Base-by-base conservation (phyloP, 495 filamentous ascomycete genomes). In the Copromyces sp. region DNA sequence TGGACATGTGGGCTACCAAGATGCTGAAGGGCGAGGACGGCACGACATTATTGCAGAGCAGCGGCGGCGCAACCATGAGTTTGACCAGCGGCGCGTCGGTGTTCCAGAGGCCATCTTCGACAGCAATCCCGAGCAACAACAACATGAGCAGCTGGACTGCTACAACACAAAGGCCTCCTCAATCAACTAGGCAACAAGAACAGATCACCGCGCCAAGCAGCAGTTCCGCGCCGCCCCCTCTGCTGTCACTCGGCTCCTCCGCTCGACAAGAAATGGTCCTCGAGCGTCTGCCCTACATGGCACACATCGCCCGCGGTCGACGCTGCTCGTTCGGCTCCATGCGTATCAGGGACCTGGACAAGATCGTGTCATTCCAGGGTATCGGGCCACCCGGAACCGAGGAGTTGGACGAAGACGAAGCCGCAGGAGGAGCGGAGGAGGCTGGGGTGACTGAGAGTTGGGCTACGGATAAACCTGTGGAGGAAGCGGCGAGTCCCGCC, bases 211-310 rank as follows among this genome's bases (percentile, higher is more conserved):
- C 8, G 69, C 69, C 38, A 59, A 61, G 69, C 3, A 61, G 69
- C 3, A 70, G 68, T 4, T 38, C 78, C 12, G 44, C 77, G 20
- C 69, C 82, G 24, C 70, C 82, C 17, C 81, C 85, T 0, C 74
- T 85, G 0, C 79, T 88, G 3, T 85, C 83, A 4, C 83, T 89
- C 29, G 87, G 89, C 14, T 88, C 82, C 75, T 87, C 90, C 11
- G 89, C 91, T 20, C 89, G 91, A 29, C 82, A 83, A 73, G 94
- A 96, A 77, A 83, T 95, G 80, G 78, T 97, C 2, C 86, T 97
- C 16, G 89, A 98, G 73, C 88, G 92, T 17, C 84, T 99, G 14
- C 95, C 95, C 0, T 99, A 97, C 79, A 87, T 97, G 82, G 85
- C 89, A 3, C 86, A 87, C 37, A 91, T 97, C 39, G 78, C 86